These are phyloP conservation scores for Fraxinus velutina DNA, from an alignment of 305 asterid genomes.

Conservation along the genomic window DNA sequence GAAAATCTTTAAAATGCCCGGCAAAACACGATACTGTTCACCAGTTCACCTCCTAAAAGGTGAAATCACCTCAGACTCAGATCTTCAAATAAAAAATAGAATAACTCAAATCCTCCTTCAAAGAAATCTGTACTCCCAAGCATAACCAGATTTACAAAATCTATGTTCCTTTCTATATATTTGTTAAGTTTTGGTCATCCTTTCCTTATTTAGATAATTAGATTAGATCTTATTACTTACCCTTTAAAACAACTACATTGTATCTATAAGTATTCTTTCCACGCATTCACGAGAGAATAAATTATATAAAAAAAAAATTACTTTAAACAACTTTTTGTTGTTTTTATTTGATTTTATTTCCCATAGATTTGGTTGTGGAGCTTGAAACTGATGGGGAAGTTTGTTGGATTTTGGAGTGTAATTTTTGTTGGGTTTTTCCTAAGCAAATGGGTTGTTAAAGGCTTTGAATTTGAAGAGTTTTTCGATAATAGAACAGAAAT, in stretches of 20 bases:
- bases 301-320: not conserved
- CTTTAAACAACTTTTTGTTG: not conserved
- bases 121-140: not conserved
- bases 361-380: conserved; percentile 19
- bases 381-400: conserved; percentile 31
- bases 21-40: not conserved
- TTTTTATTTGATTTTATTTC: not conserved
- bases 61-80: not conserved
- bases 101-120: not conserved
- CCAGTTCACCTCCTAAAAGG: conserved; percentile 2
- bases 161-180: conserved; percentile 11
- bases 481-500: conserved; percentile 39
- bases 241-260: not conserved
- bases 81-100: not conserved
- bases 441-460: conserved; percentile 32
- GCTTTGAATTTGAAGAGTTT: conserved; percentile 43
- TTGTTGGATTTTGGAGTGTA: conserved; percentile 36
- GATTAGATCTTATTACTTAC: not conserved
- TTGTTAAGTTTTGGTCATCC: conserved; percentile 8
- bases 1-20: conserved; percentile 17
- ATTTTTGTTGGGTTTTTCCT: conserved; percentile 33
- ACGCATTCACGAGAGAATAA: not conserved
- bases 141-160: conserved; percentile 17
- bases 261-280: not conserved
- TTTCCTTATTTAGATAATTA: not conserved